phyloP scores from a whole-genome alignment of 768 basidiomycete species.

The Calocybe gangraenosa region DNA sequence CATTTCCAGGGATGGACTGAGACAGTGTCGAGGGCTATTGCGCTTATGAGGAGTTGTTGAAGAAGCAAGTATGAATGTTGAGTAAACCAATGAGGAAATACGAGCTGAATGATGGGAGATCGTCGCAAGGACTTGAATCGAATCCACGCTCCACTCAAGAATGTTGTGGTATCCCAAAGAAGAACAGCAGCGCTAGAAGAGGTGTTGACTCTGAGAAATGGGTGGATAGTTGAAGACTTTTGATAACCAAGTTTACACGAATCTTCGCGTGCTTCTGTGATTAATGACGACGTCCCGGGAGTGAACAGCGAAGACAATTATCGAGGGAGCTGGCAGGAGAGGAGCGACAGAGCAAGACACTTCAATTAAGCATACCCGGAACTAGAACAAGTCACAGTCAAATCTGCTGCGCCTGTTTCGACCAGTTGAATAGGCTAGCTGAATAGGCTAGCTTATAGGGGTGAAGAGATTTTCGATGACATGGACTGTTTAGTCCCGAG shows the following conservation, averaged over 20 bases:
- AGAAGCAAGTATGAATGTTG: constrained; percentile 18
- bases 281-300: constrained; percentile 21
- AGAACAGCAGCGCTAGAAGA: background rate
- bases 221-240: background rate
- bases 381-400: background rate
- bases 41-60: constrained; percentile 17
- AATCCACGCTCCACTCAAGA: constrained; percentile 5
- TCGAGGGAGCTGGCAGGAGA: constrained; percentile 7
- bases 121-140: constrained; percentile 21
- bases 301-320: constrained; percentile 16
- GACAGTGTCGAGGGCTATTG: constrained; percentile 11
- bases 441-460: too few relatives aligned
- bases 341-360: background rate
- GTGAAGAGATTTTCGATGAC: too few relatives aligned
- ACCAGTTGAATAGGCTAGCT: too few relatives aligned
- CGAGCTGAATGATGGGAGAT: constrained; percentile 23
- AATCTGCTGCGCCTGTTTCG: too few relatives aligned
- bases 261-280: constrained; percentile 10
- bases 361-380: background rate
- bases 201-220: background rate
- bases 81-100: constrained; percentile 9
- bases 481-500: constrained; percentile 4
- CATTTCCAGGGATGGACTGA: constrained; percentile 14
- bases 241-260: constrained; percentile 2
- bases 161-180: background rate